Evolutionary conservation across 2,329 filamentous ascomycete genomes (phyloP), one percentile per base, ranked within the genome.

Genomic region (Zasmidium angulare): DNA sequence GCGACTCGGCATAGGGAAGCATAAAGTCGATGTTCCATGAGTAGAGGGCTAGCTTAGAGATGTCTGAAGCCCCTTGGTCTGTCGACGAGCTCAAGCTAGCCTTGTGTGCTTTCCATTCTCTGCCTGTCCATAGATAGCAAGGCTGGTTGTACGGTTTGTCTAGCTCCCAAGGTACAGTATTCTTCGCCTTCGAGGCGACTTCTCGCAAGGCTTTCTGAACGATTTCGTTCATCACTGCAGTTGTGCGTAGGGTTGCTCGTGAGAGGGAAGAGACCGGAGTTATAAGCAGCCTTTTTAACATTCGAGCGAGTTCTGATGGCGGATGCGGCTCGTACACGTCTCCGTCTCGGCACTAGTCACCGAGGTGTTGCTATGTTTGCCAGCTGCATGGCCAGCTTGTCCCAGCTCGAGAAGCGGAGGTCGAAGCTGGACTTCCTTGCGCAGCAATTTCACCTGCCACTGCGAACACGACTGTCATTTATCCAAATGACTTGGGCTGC

Each of bases 21-120:
- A 77, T 75, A 61, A 79, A 76, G 66, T 82, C 79, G 61, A 82
- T 81, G 65, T 82, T 82, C 79, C 79, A 82, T 50, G 76, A 77
- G 50, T 78, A 71, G 6, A 81, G 62, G 2, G 69, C 67, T 59
- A 77, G 63, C 14, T 58, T 63, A 17, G 51, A 50, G 11, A 60
- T 31, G 12, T 20, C 14, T 19, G 55, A 46, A 29, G 24, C 29
- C 20, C 31, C 12, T 22, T 17, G 9, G 11, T 36, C 21, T 22
- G 29, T 14, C 14, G 54, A 46, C 23, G 55, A 22, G 12, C 12
- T n/a, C 23, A 52, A 22, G 12, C 12, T n/a, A 2, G 40, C 1
- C 17, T 51, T 19, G 14, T 50, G 26, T 3, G 61, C 24, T n/a
- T 59, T 52, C 67, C 67, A 68, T 22, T 56, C 54, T 12, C 36